These are phyloP conservation scores for Dacryopinax spathularia DNA, from an alignment of 768 basidiomycete species.

Conservation along the genomic window DNA sequence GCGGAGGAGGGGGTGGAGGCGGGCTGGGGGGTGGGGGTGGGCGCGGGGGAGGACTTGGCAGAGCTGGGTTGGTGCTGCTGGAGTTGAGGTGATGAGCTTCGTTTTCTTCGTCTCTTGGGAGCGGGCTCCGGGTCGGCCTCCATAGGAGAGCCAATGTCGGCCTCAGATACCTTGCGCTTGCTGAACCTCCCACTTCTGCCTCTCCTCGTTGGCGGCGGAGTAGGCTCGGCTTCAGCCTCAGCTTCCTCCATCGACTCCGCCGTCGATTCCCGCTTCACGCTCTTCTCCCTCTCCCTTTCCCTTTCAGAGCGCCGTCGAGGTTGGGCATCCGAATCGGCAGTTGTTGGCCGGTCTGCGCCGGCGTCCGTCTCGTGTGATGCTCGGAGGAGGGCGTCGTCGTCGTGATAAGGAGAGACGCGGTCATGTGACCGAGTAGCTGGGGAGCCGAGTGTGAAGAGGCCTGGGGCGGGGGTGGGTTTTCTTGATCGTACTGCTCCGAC, in stretches of 20 bases:
- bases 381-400: not conserved
- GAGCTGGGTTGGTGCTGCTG: not conserved
- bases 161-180: slow-evolving; percentile 2
- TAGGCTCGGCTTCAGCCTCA: not conserved
- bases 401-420: not conserved
- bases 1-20: slow-evolving; percentile 10
- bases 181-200: not conserved
- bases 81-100: slow-evolving; percentile 19
- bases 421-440: slow-evolving; percentile 4
- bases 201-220: not conserved
- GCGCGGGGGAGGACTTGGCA: not conserved
- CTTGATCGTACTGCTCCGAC: not conserved
- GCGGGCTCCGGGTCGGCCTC: slow-evolving; percentile 1
- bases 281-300: slow-evolving; percentile 6
- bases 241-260: not conserved
- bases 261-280: slow-evolving; percentile 12
- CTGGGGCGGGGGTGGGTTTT: slow-evolving; percentile 1
- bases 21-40: not conserved
- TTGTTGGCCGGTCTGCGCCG: not conserved
- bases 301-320: not conserved
- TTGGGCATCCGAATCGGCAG: not conserved
- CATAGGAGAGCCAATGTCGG: not conserved
- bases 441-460: not conserved
- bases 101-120: not conserved
- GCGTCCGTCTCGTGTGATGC: slow-evolving; percentile 3